Evolutionary conservation across 1,139 yeast species (phyloP).

Genomic region (Magnusiomyces tetraspermus): DNA sequence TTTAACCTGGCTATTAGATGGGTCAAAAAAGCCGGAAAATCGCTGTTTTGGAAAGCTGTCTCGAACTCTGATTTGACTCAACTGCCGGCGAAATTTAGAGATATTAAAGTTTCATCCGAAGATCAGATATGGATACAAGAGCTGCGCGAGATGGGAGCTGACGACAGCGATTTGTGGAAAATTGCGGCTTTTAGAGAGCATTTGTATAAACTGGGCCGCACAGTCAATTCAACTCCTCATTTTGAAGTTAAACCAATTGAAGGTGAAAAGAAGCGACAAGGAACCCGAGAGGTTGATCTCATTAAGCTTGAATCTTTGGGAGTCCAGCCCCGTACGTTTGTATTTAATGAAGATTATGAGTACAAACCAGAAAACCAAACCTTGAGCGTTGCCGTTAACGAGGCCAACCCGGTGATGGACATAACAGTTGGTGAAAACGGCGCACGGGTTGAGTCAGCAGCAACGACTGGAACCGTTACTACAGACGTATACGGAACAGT

Average conservation of each 20-base stretch:
- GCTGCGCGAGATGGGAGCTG: conserved; percentile 60
- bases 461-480: conserved; percentile 21
- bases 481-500: conserved; percentile 26
- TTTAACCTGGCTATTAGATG: conserved; percentile 61
- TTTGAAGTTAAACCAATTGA: background rate
- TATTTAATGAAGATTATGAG: conserved; percentile 1
- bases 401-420: background rate
- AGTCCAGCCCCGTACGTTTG: background rate
- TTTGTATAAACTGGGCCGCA: conserved; percentile 46
- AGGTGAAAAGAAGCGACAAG: background rate
- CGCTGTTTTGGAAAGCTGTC: conserved; percentile 68
- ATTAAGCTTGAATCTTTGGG: background rate
- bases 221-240: background rate
- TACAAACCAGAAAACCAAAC: background rate
- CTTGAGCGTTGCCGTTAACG: background rate
- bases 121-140: conserved; percentile 71
- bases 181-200: conserved; percentile 60
- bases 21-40: conserved; percentile 57
- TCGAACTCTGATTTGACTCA: conserved; percentile 25
- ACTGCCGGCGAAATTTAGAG: conserved; percentile 12
- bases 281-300: background rate
- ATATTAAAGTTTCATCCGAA: conserved; percentile 33
- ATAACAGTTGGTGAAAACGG: conserved; percentile 7
- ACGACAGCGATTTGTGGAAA: conserved; percentile 74
- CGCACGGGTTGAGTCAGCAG: conserved; percentile 13